Conservation (phyloP, 1,139 yeast species). For the Suhomyces yuchorum region DNA sequence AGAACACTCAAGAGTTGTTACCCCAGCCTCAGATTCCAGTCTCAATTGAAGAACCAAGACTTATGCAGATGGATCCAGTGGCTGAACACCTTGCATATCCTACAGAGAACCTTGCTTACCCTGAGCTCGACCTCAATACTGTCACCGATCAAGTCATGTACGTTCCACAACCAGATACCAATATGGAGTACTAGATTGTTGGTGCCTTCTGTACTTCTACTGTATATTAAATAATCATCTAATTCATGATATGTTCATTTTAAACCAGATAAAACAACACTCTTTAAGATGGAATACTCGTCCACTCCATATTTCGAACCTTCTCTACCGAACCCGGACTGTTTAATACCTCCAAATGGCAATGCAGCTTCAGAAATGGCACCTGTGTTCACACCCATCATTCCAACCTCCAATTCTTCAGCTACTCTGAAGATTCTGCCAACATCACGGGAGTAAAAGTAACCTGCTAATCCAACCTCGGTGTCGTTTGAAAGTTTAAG, state of each 20-base stretch:
- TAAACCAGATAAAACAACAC: constrained; percentile 39
- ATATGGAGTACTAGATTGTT: constrained; percentile 2
- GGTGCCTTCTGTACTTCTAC: neutral
- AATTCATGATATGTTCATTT: neutral
- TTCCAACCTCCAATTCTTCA: constrained; percentile 47
- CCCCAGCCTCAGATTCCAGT: constrained; percentile 1
- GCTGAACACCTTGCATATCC: constrained; percentile 5
- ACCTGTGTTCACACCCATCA: constrained; percentile 52
- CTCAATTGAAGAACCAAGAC: neutral
- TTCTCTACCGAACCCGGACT: constrained; percentile 53
- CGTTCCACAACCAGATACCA: constrained; percentile 4
- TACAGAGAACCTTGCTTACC: constrained; percentile 5
- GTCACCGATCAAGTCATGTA: constrained; percentile 8
- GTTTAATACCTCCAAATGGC: constrained; percentile 54
- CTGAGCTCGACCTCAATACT: constrained; percentile 5
- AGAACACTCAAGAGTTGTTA: constrained; percentile 1
- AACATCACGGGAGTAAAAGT: constrained; percentile 45
- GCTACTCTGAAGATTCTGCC: constrained; percentile 57
- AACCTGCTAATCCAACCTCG: constrained; percentile 48
- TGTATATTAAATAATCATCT: constrained; percentile 3
- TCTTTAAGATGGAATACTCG: constrained; percentile 45
- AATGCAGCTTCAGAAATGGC: constrained; percentile 49
- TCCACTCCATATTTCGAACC: constrained; percentile 51
- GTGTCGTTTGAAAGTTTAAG: constrained; percentile 41
- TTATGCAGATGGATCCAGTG: constrained; percentile 4